Percentiles rank a stretch among this genome's conserved stretches.
Conservation (phyloP, 768 basidiomycete species). For the Mrakia gelida region DNA sequence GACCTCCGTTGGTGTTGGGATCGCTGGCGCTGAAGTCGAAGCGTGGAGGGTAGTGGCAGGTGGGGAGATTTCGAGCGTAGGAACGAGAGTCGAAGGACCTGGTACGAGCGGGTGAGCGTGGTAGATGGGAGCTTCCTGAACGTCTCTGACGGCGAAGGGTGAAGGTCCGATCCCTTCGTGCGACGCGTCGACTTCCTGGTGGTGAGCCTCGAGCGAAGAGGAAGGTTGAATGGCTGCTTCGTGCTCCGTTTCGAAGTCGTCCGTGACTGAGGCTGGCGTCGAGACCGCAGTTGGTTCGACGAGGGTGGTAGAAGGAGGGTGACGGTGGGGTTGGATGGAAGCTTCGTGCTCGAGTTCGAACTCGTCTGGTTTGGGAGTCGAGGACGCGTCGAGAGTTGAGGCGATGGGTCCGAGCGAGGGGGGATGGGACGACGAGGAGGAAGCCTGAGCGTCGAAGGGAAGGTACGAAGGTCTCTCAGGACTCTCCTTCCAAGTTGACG, state of each 20-base stretch:
- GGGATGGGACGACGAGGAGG: not conserved
- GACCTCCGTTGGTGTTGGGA: too few species aligned
- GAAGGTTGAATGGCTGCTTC: slow-evolving; percentile 19
- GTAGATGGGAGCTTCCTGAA: not conserved
- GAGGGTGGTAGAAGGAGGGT: not conserved
- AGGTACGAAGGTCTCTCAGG: not conserved
- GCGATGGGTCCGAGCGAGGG: not conserved
- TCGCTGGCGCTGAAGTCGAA: too few species aligned
- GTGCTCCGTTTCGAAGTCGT: slow-evolving; percentile 19
- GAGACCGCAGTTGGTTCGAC: not conserved
- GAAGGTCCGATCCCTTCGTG: slow-evolving; percentile 16
- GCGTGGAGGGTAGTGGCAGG: too few species aligned
- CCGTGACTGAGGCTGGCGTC: not conserved
- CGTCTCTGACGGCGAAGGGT: not conserved
- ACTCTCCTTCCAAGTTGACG: not conserved
- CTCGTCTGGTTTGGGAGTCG: slow-evolving; percentile 15
- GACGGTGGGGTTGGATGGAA: slow-evolving; percentile 4
- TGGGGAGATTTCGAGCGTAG: too few species aligned
- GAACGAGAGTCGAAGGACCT: not conserved
- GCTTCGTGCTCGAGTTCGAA: slow-evolving; percentile 23
- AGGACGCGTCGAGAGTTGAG: not conserved
- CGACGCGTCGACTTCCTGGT: not conserved
- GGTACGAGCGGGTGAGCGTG: not conserved
- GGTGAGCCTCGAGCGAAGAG: not conserved
- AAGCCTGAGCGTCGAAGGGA: not conserved